Percentiles rank a stretch among this genome's conserved stretches.
phyloP scores from a whole-genome alignment of 164 flowering plant genomes.

The Tetrastigma voinierianum region DNA sequence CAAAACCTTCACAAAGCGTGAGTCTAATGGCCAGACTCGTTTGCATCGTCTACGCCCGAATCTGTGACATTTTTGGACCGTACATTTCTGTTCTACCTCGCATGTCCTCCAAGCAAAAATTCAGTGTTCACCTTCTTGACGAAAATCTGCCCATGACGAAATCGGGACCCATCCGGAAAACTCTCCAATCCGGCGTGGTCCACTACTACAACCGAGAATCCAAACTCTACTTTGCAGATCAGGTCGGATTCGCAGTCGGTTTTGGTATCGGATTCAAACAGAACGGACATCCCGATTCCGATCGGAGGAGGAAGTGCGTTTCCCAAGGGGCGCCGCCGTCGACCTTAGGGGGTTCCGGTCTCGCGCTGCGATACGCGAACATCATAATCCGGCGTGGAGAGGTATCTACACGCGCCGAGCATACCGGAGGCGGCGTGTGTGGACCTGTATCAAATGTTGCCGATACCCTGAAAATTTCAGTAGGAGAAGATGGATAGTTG shows the following conservation, averaged over 20 bases:
- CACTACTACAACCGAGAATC: conserved; percentile 30
- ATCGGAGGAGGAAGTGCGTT: conserved; percentile 20
- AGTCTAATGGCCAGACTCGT: conserved; percentile 49
- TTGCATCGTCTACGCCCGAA: conserved; percentile 45
- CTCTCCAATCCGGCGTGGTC: conserved; percentile 12
- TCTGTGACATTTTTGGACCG: conserved; percentile 57
- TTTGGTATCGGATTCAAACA: conserved; percentile 6
- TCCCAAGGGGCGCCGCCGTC: conserved; percentile 33
- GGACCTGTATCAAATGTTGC: conserved; percentile 58
- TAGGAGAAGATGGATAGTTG: conserved; percentile 31
- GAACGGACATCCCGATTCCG: no score
- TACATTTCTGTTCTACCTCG: conserved; percentile 30
- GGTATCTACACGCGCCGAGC: conserved; percentile 24
- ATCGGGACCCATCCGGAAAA: conserved; percentile 38
- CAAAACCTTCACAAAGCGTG: conserved; percentile 54
- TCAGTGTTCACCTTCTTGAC: no score
- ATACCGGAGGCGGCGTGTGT: conserved; percentile 36
- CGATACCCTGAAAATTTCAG: conserved; percentile 36
- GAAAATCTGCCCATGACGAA: neutral
- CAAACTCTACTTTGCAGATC: neutral
- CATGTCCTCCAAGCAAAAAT: conserved; percentile 9
- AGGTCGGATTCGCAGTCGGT: conserved; percentile 6
- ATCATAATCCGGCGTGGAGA: conserved; percentile 50
- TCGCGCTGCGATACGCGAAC: conserved; percentile 64
- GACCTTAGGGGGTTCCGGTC: conserved; percentile 72